Conservation (phyloP, 192 early-diverging fungal genomes). For the Backusella circina region DNA sequence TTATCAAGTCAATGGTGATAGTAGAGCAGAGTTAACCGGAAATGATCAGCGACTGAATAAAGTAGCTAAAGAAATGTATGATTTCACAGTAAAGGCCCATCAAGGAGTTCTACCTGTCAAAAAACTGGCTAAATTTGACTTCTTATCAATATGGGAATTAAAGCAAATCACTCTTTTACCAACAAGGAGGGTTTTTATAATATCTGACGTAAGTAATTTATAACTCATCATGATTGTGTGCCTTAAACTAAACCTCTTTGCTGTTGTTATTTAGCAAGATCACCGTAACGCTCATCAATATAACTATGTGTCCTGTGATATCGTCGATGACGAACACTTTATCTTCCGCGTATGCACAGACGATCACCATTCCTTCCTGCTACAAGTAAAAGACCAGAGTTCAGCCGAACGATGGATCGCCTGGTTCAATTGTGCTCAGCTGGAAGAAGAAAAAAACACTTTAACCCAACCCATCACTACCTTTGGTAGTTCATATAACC, state of each 20-base stretch:
- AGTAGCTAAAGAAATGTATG: constrained; percentile 7
- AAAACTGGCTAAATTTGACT: constrained; percentile 12
- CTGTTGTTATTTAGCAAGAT: neutral
- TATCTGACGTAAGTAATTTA: constrained; percentile 17
- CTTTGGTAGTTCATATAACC: constrained; percentile 1
- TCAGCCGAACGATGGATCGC: constrained; percentile 18
- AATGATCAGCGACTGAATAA: neutral
- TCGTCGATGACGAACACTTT: neutral
- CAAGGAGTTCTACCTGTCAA: constrained; percentile 29
- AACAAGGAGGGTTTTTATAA: constrained; percentile 12
- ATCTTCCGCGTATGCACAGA: constrained; percentile 18
- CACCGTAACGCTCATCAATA: neutral
- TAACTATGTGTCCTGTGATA: constrained; percentile 1
- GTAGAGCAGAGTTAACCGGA: neutral
- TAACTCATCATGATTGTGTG: neutral
- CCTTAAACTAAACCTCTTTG: neutral
- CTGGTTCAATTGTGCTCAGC: constrained; percentile 20
- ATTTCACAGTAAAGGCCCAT: constrained; percentile 10
- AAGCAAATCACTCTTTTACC: constrained; percentile 26
- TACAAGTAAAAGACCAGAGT: constrained; percentile 24
- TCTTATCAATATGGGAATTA: constrained; percentile 32
- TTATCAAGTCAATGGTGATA: neutral
- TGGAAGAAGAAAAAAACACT: neutral
- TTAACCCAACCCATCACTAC: neutral
- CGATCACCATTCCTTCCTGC: neutral